Evolutionary conservation across 192 early-diverging fungal species (phyloP).

Genomic region (Geranomyces variabilis): DNA sequence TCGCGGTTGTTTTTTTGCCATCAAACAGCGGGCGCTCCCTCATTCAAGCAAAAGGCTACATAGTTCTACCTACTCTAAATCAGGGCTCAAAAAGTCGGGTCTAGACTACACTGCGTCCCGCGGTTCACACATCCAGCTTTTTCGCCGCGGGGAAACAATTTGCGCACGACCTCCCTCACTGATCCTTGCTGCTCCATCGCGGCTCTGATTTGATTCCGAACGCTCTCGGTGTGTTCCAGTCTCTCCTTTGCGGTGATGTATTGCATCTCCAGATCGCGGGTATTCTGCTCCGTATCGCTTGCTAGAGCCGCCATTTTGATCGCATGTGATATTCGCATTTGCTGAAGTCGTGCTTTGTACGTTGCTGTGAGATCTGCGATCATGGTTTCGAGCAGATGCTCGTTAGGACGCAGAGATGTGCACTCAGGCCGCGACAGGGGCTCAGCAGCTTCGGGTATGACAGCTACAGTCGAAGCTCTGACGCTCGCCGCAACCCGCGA

Average conservation of each 20-base stretch:
- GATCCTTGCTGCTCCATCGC: constrained; percentile 2
- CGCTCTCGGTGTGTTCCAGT: neutral
- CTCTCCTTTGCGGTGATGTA: neutral
- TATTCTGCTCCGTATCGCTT: neutral
- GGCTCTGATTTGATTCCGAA: neutral
- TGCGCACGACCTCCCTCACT: neutral
- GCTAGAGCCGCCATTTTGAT: neutral
- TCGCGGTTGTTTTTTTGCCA: too few species aligned
- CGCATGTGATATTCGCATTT: constrained; percentile 1
- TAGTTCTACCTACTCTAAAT: too few species aligned
- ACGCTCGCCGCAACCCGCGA: too few species aligned
- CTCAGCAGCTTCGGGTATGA: too few species aligned
- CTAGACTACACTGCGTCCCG: constrained; percentile 6
- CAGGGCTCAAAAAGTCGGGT: neutral
- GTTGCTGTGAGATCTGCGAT: neutral
- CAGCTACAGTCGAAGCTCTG: too few species aligned
- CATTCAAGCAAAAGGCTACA: too few species aligned
- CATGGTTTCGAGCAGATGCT: neutral
- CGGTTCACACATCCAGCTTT: neutral
- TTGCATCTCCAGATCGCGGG: neutral
- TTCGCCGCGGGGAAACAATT: neutral
- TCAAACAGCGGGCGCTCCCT: too few species aligned
- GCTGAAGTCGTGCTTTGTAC: neutral
- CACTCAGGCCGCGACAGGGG: neutral
- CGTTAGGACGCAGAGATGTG: neutral